phyloP scores from a whole-genome alignment of 2,329 filamentous ascomycete genomes.

The Scortechinia acanthostroma region DNA sequence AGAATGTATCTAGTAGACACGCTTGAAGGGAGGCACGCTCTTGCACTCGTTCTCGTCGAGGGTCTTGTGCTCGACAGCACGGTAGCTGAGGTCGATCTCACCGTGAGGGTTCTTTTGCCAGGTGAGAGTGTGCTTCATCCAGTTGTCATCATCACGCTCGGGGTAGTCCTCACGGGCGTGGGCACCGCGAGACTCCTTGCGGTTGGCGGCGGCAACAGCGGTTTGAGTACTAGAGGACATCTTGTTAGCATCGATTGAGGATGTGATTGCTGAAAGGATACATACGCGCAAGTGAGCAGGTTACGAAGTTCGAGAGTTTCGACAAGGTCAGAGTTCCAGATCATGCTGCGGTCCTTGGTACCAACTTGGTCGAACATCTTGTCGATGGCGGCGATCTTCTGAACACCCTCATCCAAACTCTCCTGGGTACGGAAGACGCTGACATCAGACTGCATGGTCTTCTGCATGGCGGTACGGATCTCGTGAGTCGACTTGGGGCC shows the following conservation, averaged over 20 bases:
- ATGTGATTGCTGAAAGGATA: background rate
- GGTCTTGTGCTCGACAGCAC: conserved; percentile 28
- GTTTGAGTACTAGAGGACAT: conserved; percentile 22
- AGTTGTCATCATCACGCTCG: conserved; percentile 28
- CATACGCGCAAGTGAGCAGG: conserved; percentile 30
- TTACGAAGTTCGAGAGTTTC: conserved; percentile 37
- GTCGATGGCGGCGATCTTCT: conserved; percentile 21
- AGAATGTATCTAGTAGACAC: conserved; percentile 27
- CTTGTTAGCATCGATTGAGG: conserved; percentile 4
- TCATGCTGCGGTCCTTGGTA: conserved; percentile 30
- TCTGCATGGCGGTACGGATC: conserved; percentile 31
- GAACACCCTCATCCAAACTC: conserved; percentile 20
- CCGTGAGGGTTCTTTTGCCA: conserved; percentile 30
- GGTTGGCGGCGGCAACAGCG: conserved; percentile 27
- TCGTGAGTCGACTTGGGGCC: conserved; percentile 25
- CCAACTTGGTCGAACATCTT: conserved; percentile 20
- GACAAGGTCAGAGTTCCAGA: conserved; percentile 39
- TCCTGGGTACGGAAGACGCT: conserved; percentile 33
- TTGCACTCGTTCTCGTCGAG: conserved; percentile 32
- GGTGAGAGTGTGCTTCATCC: conserved; percentile 36
- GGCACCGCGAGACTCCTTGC: conserved; percentile 33
- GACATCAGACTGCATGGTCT: conserved; percentile 33
- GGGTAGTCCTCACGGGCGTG: conserved; percentile 37
- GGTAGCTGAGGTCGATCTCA: conserved; percentile 28
- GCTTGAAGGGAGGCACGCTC: conserved; percentile 14